Evolutionary conservation across 805 yeast species (phyloP).

Genomic region (Sugiyamaella lignohabitans): DNA sequence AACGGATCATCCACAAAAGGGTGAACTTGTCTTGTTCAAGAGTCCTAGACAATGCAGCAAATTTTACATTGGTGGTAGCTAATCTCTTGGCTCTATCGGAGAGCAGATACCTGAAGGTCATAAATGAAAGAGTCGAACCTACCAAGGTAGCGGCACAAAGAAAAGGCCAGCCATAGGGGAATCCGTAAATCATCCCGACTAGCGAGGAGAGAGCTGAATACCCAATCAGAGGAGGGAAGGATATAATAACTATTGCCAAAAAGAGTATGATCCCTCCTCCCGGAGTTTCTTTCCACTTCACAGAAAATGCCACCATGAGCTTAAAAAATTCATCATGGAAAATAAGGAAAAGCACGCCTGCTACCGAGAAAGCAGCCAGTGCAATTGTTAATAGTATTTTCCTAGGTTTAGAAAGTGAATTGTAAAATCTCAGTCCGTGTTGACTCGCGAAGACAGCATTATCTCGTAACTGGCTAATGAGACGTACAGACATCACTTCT

Average conservation of each 20-base stretch:
- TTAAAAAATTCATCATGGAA: slow-evolving; percentile 31
- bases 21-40: slow-evolving; percentile 64
- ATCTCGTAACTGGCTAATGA: background rate
- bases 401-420: slow-evolving; percentile 11
- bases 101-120: slow-evolving; percentile 56
- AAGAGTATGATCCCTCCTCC: slow-evolving; percentile 40
- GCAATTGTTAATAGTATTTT: slow-evolving; percentile 11
- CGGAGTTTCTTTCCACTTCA: slow-evolving; percentile 27
- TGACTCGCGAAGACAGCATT: slow-evolving; percentile 1
- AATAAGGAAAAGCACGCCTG: slow-evolving; percentile 25
- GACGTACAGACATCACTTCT: background rate
- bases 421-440: slow-evolving; percentile 4
- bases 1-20: slow-evolving; percentile 62
- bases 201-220: slow-evolving; percentile 61
- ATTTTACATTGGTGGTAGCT: slow-evolving; percentile 53
- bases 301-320: slow-evolving; percentile 28
- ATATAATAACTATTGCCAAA: slow-evolving; percentile 51
- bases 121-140: slow-evolving; percentile 74
- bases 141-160: slow-evolving; percentile 59
- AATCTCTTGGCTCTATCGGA: slow-evolving; percentile 52
- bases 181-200: slow-evolving; percentile 79
- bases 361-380: slow-evolving; percentile 8
- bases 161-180: slow-evolving; percentile 71
- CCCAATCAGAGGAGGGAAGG: slow-evolving; percentile 90
- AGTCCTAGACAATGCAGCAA: slow-evolving; percentile 69